Percentiles rank a stretch among this genome's conserved stretches.
phyloP scores from a whole-genome alignment of 345 rosid genomes.

The Salix koriyanagi region DNA sequence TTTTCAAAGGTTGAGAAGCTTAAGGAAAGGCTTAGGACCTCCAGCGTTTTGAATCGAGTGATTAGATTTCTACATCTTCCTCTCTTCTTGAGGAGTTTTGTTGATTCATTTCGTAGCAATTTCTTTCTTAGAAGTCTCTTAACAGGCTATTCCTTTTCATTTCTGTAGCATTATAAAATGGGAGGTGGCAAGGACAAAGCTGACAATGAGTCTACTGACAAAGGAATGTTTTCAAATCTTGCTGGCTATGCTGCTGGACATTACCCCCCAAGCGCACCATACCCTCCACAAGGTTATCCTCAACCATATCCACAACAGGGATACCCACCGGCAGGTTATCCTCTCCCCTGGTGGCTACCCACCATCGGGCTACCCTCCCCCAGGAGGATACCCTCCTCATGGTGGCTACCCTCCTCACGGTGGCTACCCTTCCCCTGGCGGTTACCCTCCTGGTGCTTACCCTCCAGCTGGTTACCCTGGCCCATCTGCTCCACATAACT shows the following conservation, averaged over 20 bases:
- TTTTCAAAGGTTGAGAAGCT: too few relatives aligned
- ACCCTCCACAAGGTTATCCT: conserved; percentile 36
- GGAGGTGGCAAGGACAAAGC: conserved; percentile 46
- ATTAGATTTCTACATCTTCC: too few relatives aligned
- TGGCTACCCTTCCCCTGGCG: conserved; percentile 56
- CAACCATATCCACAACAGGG: conserved; percentile 41
- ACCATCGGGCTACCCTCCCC: conserved; percentile 21
- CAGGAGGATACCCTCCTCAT: conserved; percentile 37
- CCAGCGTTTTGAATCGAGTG: too few relatives aligned
- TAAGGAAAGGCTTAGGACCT: too few relatives aligned
- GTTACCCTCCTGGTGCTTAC: conserved; percentile 21
- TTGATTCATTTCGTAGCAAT: neutral
- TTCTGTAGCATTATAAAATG: conserved; percentile 27
- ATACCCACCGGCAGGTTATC: conserved; percentile 39
- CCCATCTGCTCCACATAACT: conserved; percentile 28
- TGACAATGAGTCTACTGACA: conserved; percentile 42
- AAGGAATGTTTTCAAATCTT: conserved; percentile 60
- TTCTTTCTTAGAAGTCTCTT: neutral
- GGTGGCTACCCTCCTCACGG: conserved; percentile 42
- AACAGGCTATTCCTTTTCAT: neutral
- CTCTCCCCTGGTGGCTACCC: conserved; percentile 48
- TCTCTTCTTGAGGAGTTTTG: neutral
- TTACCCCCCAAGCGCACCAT: conserved; percentile 21
- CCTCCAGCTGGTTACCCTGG: conserved; percentile 52
- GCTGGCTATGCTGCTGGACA: conserved; percentile 61